Base-by-base conservation (phyloP, 164 flowering plant species). In the Piper betle region DNA sequence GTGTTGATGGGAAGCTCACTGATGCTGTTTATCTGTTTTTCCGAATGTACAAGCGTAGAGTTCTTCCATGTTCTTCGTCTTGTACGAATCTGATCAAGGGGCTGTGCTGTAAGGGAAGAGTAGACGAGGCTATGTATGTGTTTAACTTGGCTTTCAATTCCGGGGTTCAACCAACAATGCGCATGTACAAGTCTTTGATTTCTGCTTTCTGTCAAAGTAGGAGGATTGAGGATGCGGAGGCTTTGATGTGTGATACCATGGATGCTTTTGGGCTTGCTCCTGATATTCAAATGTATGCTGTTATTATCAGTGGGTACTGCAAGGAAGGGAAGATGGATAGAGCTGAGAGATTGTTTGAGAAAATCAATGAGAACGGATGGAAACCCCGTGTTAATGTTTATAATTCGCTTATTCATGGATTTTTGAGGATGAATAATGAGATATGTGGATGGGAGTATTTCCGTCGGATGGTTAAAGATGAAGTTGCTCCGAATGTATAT, bases 361-460 rank as follows among this genome's bases (percentile, higher is more conserved):
- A 78, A 69, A 86, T 86, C 84, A 68, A 69, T 19, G 78, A 81
- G 66, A 71, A 7, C 50, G 84, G 82, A 16, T 82, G 77, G 60
- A 67, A 73, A n/a, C 82, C 81, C 0, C 89, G 84, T 72, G 52
- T 20, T 43, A 78, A 74, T 63, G 70, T 77, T 38, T 84, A 66
- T 57, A 84, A 79, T 64, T 75, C 83, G 0, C 60, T 86, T 71
- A 78, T 82, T 68, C 63, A 86, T 57, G 88, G 92, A 52, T 81
- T 74, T 69, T 25, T 71, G 18, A 73, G 65, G 55, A 59, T 67
- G 67, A 83, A 82, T 17, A 42, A 68, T 67, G 65, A 74, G 66
- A 78, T 78, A 55, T 72, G 67, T 48, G 78, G 69, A 0, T 62
- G 69, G 78, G 38, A 75, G 3, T 46, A 75, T 55, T 72, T 59